phyloP scores from a whole-genome alignment of 805 yeast species.

The Wickerhamiella allomyrinae region DNA sequence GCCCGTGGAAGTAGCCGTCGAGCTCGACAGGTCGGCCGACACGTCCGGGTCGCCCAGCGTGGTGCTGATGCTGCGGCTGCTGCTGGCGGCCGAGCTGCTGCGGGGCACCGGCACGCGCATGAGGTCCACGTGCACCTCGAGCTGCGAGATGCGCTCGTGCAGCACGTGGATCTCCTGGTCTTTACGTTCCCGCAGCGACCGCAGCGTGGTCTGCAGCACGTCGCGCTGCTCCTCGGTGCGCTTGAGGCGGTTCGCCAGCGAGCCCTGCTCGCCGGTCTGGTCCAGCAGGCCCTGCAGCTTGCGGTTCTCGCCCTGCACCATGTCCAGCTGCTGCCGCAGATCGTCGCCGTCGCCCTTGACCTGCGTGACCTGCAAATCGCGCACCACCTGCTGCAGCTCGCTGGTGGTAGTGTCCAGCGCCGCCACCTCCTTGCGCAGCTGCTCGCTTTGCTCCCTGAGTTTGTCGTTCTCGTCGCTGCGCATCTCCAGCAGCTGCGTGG shows the following conservation, averaged over 20 bases:
- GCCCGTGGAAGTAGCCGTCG: background rate
- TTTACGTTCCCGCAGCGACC: conserved; percentile 28
- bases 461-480: conserved; percentile 20
- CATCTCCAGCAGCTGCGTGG: conserved; percentile 19
- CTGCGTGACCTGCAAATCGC: conserved; percentile 2
- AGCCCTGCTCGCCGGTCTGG: conserved; percentile 22
- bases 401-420: background rate
- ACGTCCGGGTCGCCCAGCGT: too few relatives aligned
- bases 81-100: background rate
- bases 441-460: conserved; percentile 16
- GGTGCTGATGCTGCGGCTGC: background rate
- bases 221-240: conserved; percentile 25
- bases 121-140: conserved; percentile 19
- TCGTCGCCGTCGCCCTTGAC: conserved; percentile 19
- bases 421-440: conserved; percentile 6
- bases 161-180: conserved; percentile 24
- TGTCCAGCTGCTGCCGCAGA: conserved; percentile 21
- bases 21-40: background rate
- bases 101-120: background rate
- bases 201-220: conserved; percentile 28
- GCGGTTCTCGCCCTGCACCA: conserved; percentile 23
- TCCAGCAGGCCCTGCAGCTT: conserved; percentile 21
- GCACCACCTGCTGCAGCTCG: conserved; percentile 1
- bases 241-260: conserved; percentile 24
- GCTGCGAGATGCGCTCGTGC: conserved; percentile 19